These are phyloP conservation scores for Pythium aristosporum DNA, from an alignment of 352 stramenopile genomes.

Conservation along the genomic window DNA sequence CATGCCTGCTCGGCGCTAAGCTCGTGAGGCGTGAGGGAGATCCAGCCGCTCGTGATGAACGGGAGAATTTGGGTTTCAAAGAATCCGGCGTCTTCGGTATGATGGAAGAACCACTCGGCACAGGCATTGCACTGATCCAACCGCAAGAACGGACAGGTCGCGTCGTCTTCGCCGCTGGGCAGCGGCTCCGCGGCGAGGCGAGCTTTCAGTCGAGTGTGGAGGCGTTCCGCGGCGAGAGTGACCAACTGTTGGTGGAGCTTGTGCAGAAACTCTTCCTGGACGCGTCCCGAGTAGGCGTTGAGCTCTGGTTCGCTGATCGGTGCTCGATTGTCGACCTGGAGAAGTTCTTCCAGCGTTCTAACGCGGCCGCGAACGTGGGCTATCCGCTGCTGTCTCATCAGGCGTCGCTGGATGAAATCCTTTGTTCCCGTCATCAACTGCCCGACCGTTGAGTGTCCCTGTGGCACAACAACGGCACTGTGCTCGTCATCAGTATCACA, in stretches of 20 bases:
- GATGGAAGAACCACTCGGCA: constrained; percentile 24
- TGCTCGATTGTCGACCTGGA: constrained; percentile 26
- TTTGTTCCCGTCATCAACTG: constrained; percentile 19
- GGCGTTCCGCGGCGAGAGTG: constrained; percentile 32
- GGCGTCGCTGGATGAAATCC: constrained; percentile 11
- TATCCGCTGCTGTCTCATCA: constrained; percentile 20
- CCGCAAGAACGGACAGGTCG: constrained; percentile 32
- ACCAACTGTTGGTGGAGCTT: constrained; percentile 34
- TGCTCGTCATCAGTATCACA: background rate
- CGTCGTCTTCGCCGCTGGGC: constrained; percentile 8
- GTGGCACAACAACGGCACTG: background rate
- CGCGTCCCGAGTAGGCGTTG: constrained; percentile 26
- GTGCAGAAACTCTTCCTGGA: constrained; percentile 34
- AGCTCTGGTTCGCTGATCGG: constrained; percentile 26
- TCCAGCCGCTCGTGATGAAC: constrained; percentile 37
- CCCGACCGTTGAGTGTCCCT: background rate
- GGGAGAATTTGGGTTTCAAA: constrained; percentile 39
- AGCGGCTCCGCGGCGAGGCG: constrained; percentile 30
- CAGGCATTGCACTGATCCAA: constrained; percentile 42
- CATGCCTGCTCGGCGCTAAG: constrained; percentile 34
- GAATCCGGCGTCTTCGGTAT: constrained; percentile 18
- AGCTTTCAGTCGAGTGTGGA: constrained; percentile 38
- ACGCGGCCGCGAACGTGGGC: constrained; percentile 14
- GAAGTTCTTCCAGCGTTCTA: constrained; percentile 13
- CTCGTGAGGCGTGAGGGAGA: constrained; percentile 25